These are phyloP conservation scores for Saccharomycopsis hybrid DNA, from an alignment of 1,139 yeast genomes.

Conservation along the genomic window DNA sequence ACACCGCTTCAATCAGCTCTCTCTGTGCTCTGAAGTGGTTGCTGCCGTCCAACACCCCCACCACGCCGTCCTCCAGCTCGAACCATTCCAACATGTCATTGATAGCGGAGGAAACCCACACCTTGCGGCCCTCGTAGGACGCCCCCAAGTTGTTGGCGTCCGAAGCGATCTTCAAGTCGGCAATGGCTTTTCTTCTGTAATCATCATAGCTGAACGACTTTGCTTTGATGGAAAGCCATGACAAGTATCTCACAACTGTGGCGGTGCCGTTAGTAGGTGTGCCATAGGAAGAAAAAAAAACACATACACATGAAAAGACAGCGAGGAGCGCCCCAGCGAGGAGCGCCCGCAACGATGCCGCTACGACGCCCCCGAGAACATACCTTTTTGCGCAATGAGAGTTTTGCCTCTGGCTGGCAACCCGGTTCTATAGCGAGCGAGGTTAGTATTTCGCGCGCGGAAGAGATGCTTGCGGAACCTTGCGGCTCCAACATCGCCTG, in stretches of 20 bases:
- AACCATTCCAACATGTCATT: slow-evolving; percentile 90
- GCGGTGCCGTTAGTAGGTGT: slow-evolving; percentile 6
- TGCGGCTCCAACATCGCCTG: too few species aligned
- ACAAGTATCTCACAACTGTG: slow-evolving; percentile 70
- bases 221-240: slow-evolving; percentile 87
- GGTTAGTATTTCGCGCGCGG: slow-evolving; percentile 1
- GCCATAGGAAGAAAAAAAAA: background rate
- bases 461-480: background rate
- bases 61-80: slow-evolving; percentile 70
- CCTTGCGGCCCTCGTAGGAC: slow-evolving; percentile 42
- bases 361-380: slow-evolving; percentile 36
- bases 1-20: slow-evolving; percentile 52
- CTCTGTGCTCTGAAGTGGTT: slow-evolving; percentile 72
- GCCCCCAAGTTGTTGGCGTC: slow-evolving; percentile 40
- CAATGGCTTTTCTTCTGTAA: slow-evolving; percentile 60
- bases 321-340: too few species aligned
- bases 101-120: slow-evolving; percentile 59
- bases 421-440: slow-evolving; percentile 32
- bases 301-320: background rate
- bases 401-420: slow-evolving; percentile 66
- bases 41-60: slow-evolving; percentile 88
- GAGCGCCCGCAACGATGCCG: too few species aligned
- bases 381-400: slow-evolving; percentile 53
- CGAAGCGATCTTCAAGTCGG: slow-evolving; percentile 75
- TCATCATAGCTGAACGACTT: slow-evolving; percentile 86